Conservation (phyloP, 169 alveolate genomes). For the Plasmodium vivax region DNA sequence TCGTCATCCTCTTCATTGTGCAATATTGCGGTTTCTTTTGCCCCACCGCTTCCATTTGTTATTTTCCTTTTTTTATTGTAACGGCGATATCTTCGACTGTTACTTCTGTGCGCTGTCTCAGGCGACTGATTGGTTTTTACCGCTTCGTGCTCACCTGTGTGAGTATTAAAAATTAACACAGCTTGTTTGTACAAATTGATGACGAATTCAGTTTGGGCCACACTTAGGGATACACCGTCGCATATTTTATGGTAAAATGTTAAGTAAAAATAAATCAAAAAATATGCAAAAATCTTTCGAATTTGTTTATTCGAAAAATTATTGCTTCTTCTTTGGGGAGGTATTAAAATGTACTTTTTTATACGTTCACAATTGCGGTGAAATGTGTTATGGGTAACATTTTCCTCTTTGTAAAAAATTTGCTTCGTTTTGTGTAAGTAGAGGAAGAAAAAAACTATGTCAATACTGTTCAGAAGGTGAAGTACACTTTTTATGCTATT, state of each 20-base stretch:
- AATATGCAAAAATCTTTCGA: background rate
- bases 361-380: constrained; percentile 22
- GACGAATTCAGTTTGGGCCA: background rate
- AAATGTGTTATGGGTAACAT: constrained; percentile 13
- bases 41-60: background rate
- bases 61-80: background rate
- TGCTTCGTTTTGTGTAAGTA: constrained; percentile 31
- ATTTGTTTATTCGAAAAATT: constrained; percentile 7
- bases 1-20: background rate
- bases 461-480: constrained; percentile 33
- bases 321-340: background rate
- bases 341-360: constrained; percentile 19
- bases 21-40: background rate
- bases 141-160: background rate
- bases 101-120: background rate
- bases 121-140: background rate
- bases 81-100: background rate
- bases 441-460: constrained; percentile 47
- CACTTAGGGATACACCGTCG: background rate
- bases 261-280: constrained; percentile 41
- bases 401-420: background rate
- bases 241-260: constrained; percentile 47
- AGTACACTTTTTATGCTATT: constrained; percentile 12
- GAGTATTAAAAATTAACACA: constrained; percentile 10
- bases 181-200: constrained; percentile 13